Percentiles rank a stretch among this genome's conserved stretches.
Conservation (phyloP, 345 rosid genomes). For the Dipteronia sinensis region DNA sequence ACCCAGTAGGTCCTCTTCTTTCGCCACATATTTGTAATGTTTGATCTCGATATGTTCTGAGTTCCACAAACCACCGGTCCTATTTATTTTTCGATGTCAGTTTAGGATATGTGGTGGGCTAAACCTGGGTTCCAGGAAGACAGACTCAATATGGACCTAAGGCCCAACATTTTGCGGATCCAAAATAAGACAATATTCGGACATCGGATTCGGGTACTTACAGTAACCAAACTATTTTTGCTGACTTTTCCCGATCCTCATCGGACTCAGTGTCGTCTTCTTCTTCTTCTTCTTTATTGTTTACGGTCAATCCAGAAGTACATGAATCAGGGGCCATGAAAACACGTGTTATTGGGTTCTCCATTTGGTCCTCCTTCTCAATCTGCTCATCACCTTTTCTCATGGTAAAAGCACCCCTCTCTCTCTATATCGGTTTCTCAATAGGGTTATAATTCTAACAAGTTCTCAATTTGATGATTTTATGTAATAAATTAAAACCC, state of each 20-base stretch:
- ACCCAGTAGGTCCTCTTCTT: too few relatives aligned
- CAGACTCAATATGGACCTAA: too few relatives aligned
- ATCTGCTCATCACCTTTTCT: constrained; percentile 28
- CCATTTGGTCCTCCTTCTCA: constrained; percentile 27
- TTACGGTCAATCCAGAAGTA: background rate
- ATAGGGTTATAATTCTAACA: background rate
- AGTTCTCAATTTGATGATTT: background rate
- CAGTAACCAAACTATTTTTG: background rate
- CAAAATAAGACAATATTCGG: background rate
- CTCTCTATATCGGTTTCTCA: background rate
- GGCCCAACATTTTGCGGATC: background rate
- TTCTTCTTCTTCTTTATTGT: background rate
- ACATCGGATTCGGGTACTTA: background rate
- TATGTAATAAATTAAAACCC: background rate
- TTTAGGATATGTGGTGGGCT: background rate
- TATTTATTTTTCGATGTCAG: too few relatives aligned
- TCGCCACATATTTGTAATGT: too few relatives aligned
- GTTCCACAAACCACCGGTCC: too few relatives aligned
- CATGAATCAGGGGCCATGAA: background rate
- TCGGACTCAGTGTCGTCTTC: background rate
- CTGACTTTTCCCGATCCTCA: background rate
- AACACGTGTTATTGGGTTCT: constrained; percentile 1
- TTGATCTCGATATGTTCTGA: too few relatives aligned
- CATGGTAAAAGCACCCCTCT: constrained; percentile 34
- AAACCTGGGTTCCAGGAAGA: background rate